phyloP scores from a whole-genome alignment of 2,329 filamentous ascomycete genomes.

The Xylaria digitata region DNA sequence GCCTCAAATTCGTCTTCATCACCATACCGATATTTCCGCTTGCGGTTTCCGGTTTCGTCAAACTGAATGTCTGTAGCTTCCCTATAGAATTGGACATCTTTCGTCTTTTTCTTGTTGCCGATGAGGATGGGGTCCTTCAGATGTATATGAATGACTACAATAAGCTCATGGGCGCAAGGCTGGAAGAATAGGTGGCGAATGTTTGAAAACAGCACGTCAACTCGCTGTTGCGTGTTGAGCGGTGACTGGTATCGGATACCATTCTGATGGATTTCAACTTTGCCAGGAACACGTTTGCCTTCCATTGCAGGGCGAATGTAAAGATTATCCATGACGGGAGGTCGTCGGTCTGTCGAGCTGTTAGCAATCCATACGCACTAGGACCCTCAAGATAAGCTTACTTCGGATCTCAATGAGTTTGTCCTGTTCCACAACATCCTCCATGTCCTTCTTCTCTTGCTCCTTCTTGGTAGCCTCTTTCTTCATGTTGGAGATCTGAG shows the following conservation, averaged over 20 bases:
- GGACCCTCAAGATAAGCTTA: conserved; percentile 57
- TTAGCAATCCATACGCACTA: conserved; percentile 53
- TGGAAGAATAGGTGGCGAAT: conserved; percentile 99
- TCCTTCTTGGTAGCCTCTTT: conserved; percentile 91
- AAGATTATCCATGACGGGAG: conserved; percentile 89
- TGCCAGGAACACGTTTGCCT: conserved; percentile 94
- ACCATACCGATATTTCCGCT: conserved; percentile 96
- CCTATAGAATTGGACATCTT: conserved; percentile 97
- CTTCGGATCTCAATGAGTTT: conserved; percentile 95
- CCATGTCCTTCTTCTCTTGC: conserved; percentile 99
- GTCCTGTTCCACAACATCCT: conserved; percentile 98
- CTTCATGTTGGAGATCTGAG: conserved; percentile 95
- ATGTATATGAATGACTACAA: conserved; percentile 98
- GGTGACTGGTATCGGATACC: conserved; percentile 94
- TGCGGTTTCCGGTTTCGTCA: conserved; percentile 97
- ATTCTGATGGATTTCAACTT: conserved; percentile 98
- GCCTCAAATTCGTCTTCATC: conserved; percentile 99
- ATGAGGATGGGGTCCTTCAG: conserved; percentile 98
- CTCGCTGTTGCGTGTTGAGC: conserved; percentile 80
- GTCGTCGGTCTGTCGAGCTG: conserved; percentile 79
- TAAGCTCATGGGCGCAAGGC: conserved; percentile 93
- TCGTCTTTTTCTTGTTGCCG: conserved; percentile 97
- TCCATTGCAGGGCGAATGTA: conserved; percentile 96
- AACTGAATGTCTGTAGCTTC: conserved; percentile 99
- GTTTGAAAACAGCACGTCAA: conserved; percentile 97